Conservation (phyloP, 2,329 filamentous ascomycete species). For the Sclerotinia spermophila region DNA sequence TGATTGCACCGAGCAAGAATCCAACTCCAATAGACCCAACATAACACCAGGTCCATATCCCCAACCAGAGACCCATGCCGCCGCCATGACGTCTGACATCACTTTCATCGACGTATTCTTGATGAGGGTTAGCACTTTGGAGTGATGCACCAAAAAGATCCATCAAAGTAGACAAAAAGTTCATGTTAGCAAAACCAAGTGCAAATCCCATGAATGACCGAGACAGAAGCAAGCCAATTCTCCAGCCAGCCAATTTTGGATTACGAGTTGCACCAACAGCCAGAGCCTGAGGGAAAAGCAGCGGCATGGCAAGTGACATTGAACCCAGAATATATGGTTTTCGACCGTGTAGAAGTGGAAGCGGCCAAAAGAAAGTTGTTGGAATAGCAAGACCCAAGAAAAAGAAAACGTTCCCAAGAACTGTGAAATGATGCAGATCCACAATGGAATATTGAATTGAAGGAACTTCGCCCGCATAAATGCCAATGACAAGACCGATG, state of each 20-base stretch:
- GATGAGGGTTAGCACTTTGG: slow-evolving; percentile 68
- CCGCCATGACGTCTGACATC: slow-evolving; percentile 73
- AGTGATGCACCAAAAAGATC: slow-evolving; percentile 75
- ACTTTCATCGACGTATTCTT: slow-evolving; percentile 63
- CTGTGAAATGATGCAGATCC: slow-evolving; percentile 62
- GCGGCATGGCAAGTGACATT: slow-evolving; percentile 64
- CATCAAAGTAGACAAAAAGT: slow-evolving; percentile 66
- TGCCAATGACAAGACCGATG: slow-evolving; percentile 66
- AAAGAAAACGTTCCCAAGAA: slow-evolving; percentile 70
- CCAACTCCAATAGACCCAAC: slow-evolving; percentile 69
- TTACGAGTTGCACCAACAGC: slow-evolving; percentile 55
- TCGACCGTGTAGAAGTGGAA: slow-evolving; percentile 70
- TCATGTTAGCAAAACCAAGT: slow-evolving; percentile 74
- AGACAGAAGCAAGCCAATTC: slow-evolving; percentile 58
- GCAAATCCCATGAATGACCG: slow-evolving; percentile 63
- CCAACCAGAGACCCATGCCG: slow-evolving; percentile 76
- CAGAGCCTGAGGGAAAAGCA: slow-evolving; percentile 73
- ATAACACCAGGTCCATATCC: slow-evolving; percentile 74
- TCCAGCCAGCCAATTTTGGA: slow-evolving; percentile 53
- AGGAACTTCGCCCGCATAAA: slow-evolving; percentile 76
- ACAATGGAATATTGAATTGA: slow-evolving; percentile 74
- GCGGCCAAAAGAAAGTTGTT: slow-evolving; percentile 68
- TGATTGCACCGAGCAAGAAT: slow-evolving; percentile 65
- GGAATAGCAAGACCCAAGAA: slow-evolving; percentile 69
- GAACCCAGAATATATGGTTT: slow-evolving; percentile 73